A percentile compares a stretch with the other conserved stretches of the same genome.
These are phyloP conservation scores for Ambrosia artemisiifolia DNA, from an alignment of 129 eudicot genomes.

Conservation along the genomic window DNA sequence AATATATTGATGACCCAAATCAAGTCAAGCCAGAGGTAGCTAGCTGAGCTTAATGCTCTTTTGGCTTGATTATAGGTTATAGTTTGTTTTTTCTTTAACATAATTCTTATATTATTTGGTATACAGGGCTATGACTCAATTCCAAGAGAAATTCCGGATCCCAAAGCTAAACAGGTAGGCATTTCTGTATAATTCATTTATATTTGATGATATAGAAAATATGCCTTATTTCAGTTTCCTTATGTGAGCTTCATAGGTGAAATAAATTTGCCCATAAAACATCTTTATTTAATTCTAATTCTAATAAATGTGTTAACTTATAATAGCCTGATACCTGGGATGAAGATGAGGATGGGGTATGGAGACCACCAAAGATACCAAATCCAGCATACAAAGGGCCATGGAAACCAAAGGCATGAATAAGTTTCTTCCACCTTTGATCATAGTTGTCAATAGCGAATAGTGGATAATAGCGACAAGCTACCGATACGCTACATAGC, in stretches of 20 bases:
- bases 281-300: background rate
- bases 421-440: conserved; percentile 11
- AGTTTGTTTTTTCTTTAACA: conserved; percentile 1
- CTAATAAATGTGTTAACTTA: background rate
- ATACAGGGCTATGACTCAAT: conserved; percentile 93
- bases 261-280: background rate
- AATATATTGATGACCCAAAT: conserved; percentile 86
- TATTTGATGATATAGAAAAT: background rate
- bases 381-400: conserved; percentile 96
- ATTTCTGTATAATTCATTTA: background rate
- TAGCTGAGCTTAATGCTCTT: conserved; percentile 8
- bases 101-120: conserved; percentile 9
- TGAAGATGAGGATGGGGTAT: conserved; percentile 93
- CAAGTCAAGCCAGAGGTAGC: conserved; percentile 89
- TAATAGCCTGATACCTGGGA: conserved; percentile 89
- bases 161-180: conserved; percentile 84
- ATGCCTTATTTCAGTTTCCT: background rate
- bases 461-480: no score
- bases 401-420: conserved; percentile 83
- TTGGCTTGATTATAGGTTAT: background rate
- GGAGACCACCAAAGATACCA: conserved; percentile 83
- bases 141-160: conserved; percentile 94
- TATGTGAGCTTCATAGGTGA: background rate
- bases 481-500: no score
- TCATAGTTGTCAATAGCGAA: no score